Evolutionary conservation across 768 basidiomycete species (phyloP), one percentile per base, ranked within the genome.

Genomic region (Coprinopsis sp.): DNA sequence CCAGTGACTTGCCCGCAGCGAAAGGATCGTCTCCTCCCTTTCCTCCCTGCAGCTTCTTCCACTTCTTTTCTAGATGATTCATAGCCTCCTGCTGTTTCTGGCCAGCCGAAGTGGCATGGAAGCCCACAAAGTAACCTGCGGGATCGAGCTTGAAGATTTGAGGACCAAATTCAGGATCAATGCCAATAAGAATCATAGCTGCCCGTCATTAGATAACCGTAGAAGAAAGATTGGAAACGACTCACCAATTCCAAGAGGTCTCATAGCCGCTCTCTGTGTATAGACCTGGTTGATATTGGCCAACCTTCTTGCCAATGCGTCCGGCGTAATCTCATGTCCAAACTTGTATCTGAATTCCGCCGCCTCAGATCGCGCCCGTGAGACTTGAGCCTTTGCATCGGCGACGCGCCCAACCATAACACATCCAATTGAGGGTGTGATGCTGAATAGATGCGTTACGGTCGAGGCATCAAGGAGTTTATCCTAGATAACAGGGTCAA

Each of bases 201-300:
- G 51, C 22, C 6, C 2, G 6, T 4, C 28, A 2, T 13, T 25
- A 5, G 38, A 33, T 5, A 49, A 10, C 27, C 37, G 22, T 21
- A 27, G 13, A 33, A 33, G 6, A 46, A 16, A 30, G 16, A 6
- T 39, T 19, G 18, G 33, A 33, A 27, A 31, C 18, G 2, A 58
- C 87, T 55, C 61, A 95, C 95, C 85, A 51, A 98, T 96, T 33
- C 95, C 96, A 25, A 97, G 69, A 2, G 96, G 96, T 33, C 96
- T 78, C 94, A 99, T 97, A 29, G 81, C 96, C 2, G 95, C 95
- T 48, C 90, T 78, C 68, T 99, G 96, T 2, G 96, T 99, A 68
- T 97, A 97, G 1, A 97, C 95, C 68, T 98, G 96, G 62, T 97
- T 98, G 65, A 98, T 92, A 65, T 97, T 96, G 25, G 95, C 96